These are phyloP conservation scores for Lyophyllum semitale DNA, from an alignment of 768 basidiomycete genomes.

Conservation along the genomic window DNA sequence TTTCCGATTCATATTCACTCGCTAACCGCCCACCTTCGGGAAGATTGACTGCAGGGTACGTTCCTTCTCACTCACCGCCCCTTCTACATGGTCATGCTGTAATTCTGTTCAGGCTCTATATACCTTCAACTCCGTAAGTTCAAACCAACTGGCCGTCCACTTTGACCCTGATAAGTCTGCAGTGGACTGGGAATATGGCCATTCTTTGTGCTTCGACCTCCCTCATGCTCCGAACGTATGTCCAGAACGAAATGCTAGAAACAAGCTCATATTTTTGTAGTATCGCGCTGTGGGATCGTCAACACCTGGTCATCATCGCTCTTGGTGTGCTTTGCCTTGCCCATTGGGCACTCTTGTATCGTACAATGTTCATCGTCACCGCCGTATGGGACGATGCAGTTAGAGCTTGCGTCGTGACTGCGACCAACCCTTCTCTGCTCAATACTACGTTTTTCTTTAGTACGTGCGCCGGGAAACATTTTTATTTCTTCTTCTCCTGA, in stretches of 20 bases:
- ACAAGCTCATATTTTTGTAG: constrained; percentile 30
- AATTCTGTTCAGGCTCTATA: constrained; percentile 51
- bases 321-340: constrained; percentile 57
- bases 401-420: constrained; percentile 49
- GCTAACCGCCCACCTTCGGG: constrained; percentile 12
- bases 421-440: constrained; percentile 56
- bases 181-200: constrained; percentile 69
- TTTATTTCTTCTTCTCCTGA: background rate
- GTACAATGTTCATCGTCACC: constrained; percentile 68
- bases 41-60: constrained; percentile 65
- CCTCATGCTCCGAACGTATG: constrained; percentile 71
- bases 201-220: constrained; percentile 68
- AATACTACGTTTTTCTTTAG: constrained; percentile 73
- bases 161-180: background rate
- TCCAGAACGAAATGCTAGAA: background rate
- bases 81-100: background rate
- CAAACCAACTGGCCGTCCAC: background rate
- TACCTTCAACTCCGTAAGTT: constrained; percentile 65
- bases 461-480: constrained; percentile 30
- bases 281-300: constrained; percentile 71
- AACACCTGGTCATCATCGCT: constrained; percentile 46
- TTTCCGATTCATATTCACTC: background rate
- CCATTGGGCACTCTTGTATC: constrained; percentile 68
- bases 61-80: constrained; percentile 9
- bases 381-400: constrained; percentile 50